A percentile compares a stretch with the other conserved stretches of the same genome.
Evolutionary conservation across 202 grass and related monocot genomes (phyloP).

Genomic region (Carex arenaria): DNA sequence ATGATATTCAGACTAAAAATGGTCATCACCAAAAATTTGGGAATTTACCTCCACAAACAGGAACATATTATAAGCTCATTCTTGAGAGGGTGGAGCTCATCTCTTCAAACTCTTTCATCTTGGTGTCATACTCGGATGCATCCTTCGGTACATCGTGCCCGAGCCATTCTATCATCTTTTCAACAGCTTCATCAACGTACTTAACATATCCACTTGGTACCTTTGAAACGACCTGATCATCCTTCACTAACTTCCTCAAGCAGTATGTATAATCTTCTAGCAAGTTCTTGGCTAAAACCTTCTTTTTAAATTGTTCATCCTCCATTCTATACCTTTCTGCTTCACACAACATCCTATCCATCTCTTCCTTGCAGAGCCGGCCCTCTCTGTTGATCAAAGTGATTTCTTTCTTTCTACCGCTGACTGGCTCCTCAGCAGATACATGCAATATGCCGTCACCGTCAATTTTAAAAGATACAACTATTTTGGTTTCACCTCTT

Average conservation of each 20-base stretch:
- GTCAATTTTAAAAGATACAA: conserved; percentile 2
- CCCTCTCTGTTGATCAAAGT: neutral
- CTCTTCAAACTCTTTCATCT: neutral
- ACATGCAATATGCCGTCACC: neutral
- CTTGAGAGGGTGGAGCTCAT: neutral
- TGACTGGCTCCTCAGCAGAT: neutral
- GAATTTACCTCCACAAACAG: too few relatives aligned
- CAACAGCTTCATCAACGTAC: neutral
- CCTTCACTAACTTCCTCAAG: neutral
- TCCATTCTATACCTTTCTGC: neutral
- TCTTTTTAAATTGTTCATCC: neutral
- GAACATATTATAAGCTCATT: neutral
- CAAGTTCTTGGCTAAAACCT: neutral
- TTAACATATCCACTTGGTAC: neutral
- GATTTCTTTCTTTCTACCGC: neutral
- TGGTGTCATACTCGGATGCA: neutral
- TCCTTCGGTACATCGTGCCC: neutral
- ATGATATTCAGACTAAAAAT: neutral
- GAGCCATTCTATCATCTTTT: neutral
- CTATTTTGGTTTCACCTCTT: neutral
- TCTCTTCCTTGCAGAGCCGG: neutral
- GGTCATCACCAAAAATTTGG: too few relatives aligned
- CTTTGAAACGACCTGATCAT: neutral
- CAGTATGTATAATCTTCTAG: neutral
- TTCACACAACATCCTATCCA: neutral